phyloP scores from a whole-genome alignment of 495 filamentous ascomycete genomes.

The Endocarpon pusillum region DNA sequence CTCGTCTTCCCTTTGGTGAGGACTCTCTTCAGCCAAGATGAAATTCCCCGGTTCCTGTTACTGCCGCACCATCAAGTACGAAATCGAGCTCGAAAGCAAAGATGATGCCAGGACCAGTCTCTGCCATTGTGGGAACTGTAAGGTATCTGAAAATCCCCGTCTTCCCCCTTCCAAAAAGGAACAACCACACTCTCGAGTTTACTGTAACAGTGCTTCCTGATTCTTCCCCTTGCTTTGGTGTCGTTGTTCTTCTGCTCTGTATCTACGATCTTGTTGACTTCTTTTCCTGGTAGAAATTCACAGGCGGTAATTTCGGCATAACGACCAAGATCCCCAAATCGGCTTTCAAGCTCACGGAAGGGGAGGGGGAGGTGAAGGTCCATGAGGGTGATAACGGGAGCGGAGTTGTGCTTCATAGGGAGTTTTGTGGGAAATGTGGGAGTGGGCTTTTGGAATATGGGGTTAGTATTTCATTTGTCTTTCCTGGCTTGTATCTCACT shows the following conservation, averaged over 20 bases:
- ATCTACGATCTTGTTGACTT: too few species aligned
- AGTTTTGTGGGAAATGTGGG: slow-evolving; percentile 48
- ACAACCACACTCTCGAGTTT: too few species aligned
- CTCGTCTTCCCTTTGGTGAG: too few species aligned
- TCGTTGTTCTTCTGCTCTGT: background rate
- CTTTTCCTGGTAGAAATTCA: too few species aligned
- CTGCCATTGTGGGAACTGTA: slow-evolving; percentile 50
- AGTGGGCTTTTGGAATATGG: slow-evolving; percentile 48
- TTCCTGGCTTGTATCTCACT: background rate
- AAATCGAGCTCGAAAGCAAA: slow-evolving; percentile 24
- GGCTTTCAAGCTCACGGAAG: slow-evolving; percentile 23
- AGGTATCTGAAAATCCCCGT: slow-evolving; percentile 18
- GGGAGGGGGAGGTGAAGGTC: slow-evolving; percentile 26
- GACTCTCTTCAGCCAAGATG: too few species aligned
- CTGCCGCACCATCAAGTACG: slow-evolving; percentile 30
- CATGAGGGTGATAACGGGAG: slow-evolving; percentile 39
- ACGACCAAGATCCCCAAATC: slow-evolving; percentile 42
- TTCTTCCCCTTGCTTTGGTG: background rate
- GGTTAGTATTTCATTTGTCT: slow-evolving; percentile 17
- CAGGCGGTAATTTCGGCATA: slow-evolving; percentile 44
- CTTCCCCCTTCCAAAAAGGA: background rate
- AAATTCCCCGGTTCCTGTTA: slow-evolving; percentile 34
- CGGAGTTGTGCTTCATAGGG: slow-evolving; percentile 34
- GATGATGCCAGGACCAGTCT: slow-evolving; percentile 44
- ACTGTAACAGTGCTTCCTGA: background rate